Base-by-base conservation (phyloP, 768 basidiomycete species). In the Russula earlei region DNA sequence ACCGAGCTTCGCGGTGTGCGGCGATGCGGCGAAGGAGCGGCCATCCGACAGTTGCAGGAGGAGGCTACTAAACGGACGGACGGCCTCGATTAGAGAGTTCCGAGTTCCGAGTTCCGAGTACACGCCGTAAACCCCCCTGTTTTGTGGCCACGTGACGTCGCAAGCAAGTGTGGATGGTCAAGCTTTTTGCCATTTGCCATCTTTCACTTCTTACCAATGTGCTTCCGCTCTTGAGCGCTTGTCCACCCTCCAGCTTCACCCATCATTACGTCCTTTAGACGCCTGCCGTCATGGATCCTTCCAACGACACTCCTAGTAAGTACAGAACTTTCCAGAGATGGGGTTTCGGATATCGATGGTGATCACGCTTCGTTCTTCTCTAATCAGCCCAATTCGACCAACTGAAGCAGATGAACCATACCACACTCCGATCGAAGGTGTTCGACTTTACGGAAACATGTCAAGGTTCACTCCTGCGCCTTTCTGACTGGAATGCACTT, bases 391-490 rank as follows among this genome's bases (percentile, higher is more conserved):
- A 19, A 65, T 72, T 61, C 57, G 52, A 7, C 65, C 58, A 48
- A 77, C 81, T 63, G 59, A 66, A 27, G 69, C 70, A 15, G 67
- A 72, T 37, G 66, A 76, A 83, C 37, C 77, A 81, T 38, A 81
- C 65, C 9, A 75, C 59, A 72, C 72, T 61, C 73, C 76, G 8
- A 63, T 78, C 14, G 70, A 75, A 53, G 70, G 77, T 24, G 45
- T 61, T 45, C 69, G 64, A 54, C 71, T 82, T 2, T 74, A 79
- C 12, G 80, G 81, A 81, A 84, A 61, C 65, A 71, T 36, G 52
- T 60, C 19, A 81, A 77, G 10, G 56, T 71, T 59, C 82, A 83
- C 70, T 75, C 75, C 61, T 82, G 82, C 46, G 78, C 79, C 2
- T 82, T 85, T 67, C 48, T 79, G 27, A 9, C 54, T 47, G 61